Base-by-base conservation (phyloP, 441 rosid genomes). In the Caryocar brasiliense region DNA sequence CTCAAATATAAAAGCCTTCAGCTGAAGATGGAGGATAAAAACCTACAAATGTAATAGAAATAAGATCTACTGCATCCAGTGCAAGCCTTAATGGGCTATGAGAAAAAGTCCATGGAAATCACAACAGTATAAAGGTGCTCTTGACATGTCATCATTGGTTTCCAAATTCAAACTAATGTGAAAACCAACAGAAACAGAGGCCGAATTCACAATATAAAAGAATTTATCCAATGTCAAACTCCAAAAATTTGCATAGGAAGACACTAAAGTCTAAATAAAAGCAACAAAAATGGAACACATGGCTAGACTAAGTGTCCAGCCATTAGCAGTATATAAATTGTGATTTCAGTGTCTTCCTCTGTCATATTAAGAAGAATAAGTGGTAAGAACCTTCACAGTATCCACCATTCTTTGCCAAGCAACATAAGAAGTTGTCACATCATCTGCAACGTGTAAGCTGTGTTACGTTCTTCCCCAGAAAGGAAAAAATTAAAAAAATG, bases 341-440 rank as follows among this genome's bases (percentile, higher is more conserved):
- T n/a, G n/a, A n/a, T n/a, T n/a, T n/a, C n/a, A n/a, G n/a, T n/a
- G n/a, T n/a, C n/a, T n/a, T n/a, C n/a, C n/a, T n/a, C n/a, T n/a
- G n/a, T n/a, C n/a, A n/a, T n/a, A n/a, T n/a, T n/a, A n/a, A n/a
- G n/a, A 28, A 29, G 24, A 53, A 43, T 37, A 54, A 25, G 22
- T 11, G 41, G 40, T 8, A 44, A 46, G 56, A 42, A 81, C 93
- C 92, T 81, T 78, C 57, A 78, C 83, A 29, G 54, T 62, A 58
- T 78, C 81, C 55, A 73, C 85, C 83, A 76, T 80, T 58, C 49
- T 71, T 58, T 68, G 76, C 82, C 85, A 78, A 47, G 75, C 70
- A 56, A 38, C 38, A 51, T 59, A 24, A 6, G 71, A 62, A 48
- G 75, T 59, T 20, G 62, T 47, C 2, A 27, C 20, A 44, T 40